Conservation (phyloP, 768 basidiomycete species). For the Lactarius quietus region DNA sequence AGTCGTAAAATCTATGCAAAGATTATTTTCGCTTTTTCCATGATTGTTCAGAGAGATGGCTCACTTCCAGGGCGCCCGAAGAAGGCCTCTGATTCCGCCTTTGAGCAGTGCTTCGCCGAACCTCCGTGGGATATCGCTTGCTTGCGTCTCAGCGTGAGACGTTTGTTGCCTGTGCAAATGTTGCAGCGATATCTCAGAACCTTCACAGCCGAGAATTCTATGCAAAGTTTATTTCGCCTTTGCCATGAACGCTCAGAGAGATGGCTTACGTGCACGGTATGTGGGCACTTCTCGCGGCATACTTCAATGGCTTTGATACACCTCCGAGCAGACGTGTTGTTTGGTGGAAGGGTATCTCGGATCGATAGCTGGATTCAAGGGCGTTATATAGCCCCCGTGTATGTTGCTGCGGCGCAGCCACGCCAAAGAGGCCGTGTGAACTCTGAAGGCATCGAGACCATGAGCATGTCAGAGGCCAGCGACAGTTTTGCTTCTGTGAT, state of each 20-base stretch:
- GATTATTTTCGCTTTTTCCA: not conserved
- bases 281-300: conserved; percentile 16
- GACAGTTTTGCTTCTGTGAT: not conserved
- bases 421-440: conserved; percentile 14
- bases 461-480: not conserved
- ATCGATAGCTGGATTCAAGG: conserved; percentile 16
- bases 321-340: not conserved
- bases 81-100: no score
- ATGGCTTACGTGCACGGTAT: conserved; percentile 1
- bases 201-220: no score
- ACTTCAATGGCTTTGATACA: conserved; percentile 10
- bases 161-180: no score
- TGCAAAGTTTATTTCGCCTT: no score
- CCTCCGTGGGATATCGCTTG: no score
- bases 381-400: conserved; percentile 3
- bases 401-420: conserved; percentile 5
- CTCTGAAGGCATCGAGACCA: conserved; percentile 13
- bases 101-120: no score
- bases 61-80: no score
- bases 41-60: no score
- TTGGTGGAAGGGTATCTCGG: conserved; percentile 5
- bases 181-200: no score
- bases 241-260: no score
- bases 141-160: no score
- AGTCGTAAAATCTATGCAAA: conserved; percentile 27